These are phyloP conservation scores for Hansenula lynferdii DNA, from an alignment of 1,139 yeast species.

Conservation along the genomic window DNA sequence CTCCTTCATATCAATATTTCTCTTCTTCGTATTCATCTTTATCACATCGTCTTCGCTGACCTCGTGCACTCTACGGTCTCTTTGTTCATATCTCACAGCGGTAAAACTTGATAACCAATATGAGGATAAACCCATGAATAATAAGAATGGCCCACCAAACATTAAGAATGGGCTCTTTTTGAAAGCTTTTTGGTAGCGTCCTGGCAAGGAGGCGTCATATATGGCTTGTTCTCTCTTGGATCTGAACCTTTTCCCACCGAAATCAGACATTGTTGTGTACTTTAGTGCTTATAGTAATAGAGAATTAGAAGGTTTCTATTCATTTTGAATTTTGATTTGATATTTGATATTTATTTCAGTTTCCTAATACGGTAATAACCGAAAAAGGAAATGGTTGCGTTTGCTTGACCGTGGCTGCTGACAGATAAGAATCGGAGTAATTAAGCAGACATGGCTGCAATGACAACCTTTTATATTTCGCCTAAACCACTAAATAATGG, in stretches of 20 bases:
- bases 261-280: slow-evolving; percentile 14
- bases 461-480: no score
- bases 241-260: slow-evolving; percentile 49
- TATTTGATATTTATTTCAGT: no score
- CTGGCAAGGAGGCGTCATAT: slow-evolving; percentile 64
- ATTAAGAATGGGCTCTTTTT: slow-evolving; percentile 70
- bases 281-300: no score
- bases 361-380: no score
- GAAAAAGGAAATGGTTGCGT: no score
- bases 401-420: no score
- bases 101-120: slow-evolving; percentile 77
- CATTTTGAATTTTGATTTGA: no score
- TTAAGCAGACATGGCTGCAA: no score
- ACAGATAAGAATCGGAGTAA: no score
- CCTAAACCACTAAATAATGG: no score
- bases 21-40: slow-evolving; percentile 51
- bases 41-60: slow-evolving; percentile 72
- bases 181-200: slow-evolving; percentile 59
- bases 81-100: slow-evolving; percentile 73
- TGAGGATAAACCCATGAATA: slow-evolving; percentile 78
- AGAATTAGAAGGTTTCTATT: no score
- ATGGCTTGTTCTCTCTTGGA: slow-evolving; percentile 63
- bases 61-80: slow-evolving; percentile 71
- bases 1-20: slow-evolving; percentile 71
- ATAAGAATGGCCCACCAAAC: slow-evolving; percentile 84